phyloP scores from a whole-genome alignment of 2,329 filamentous ascomycete species.

The Cryphonectria japonica region DNA sequence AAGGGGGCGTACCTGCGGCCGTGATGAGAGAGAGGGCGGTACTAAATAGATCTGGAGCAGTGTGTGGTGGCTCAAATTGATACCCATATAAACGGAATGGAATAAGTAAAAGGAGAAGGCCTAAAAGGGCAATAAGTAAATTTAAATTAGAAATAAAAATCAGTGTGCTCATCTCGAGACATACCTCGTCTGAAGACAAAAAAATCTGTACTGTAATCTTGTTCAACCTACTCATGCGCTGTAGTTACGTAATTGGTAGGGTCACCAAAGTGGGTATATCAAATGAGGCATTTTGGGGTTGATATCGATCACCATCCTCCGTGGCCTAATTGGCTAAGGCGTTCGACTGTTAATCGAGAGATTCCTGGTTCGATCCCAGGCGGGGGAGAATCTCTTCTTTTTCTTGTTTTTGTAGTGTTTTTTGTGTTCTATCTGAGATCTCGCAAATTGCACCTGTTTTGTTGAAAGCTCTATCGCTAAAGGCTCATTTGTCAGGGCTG shows the following conservation, averaged over 20 bases:
- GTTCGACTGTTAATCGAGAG: conserved; percentile 1
- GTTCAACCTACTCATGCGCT: not conserved
- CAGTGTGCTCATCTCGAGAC: not conserved
- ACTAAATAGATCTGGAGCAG: not conserved
- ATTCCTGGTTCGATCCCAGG: conserved; percentile 1
- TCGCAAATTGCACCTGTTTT: not conserved
- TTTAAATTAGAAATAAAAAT: not conserved
- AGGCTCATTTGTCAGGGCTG: no score
- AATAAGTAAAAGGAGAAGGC: not conserved
- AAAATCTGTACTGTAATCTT: not conserved
- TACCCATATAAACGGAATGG: not conserved
- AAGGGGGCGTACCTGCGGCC: conserved; percentile 1
- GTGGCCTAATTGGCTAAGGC: conserved; percentile 1
- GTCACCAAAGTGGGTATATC: not conserved
- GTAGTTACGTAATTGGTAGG: not conserved
- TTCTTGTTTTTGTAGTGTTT: not conserved
- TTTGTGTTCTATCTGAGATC: accelerated
- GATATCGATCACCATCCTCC: not conserved
- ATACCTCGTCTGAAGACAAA: not conserved
- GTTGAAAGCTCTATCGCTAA: not conserved
- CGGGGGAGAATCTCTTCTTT: not conserved
- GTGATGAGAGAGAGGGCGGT: not conserved
- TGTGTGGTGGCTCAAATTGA: not conserved
- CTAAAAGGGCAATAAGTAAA: not conserved
- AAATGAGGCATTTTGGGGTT: not conserved